Evolutionary conservation across 2,329 filamentous ascomycete species (phyloP), one percentile per base, ranked within the genome.

Genomic region (Juglanconis oblonga): DNA sequence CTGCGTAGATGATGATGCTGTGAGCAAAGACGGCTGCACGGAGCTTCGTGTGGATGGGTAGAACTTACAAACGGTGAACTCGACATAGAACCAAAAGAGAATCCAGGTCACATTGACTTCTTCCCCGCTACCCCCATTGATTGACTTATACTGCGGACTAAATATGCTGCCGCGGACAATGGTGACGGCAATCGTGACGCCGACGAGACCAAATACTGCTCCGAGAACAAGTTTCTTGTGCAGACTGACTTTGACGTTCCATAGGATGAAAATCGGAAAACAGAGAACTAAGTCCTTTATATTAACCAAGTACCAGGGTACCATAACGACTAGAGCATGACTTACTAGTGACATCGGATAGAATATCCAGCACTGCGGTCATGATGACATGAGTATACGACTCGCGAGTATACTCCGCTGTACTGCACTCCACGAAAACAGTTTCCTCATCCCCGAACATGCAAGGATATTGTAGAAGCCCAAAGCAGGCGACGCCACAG

Each of bases 121-220:
- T 4, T 42, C 40, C 1, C 5, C 13, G 3, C 32, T 31, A 49
- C 35, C n/a, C 1, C 29, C 56, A 6, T 51, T 33, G n/a, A 45
- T 33, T 13, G 32, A 33, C 47, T 62, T 45, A 54, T 66, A 66
- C 10, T 57, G 48, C 1, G 57, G 24, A 32, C 58, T 44, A 45
- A 64, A 65, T 5, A 66, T 52, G 40, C 50, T 66, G 14, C 64
- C 66, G 9, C 66, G 61, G 7, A 64, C 59, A 14, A 67, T 64
- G 2, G 64, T 65, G 31, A 67, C 55, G 38, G 58, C 64, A 32
- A 67, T 61, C 4, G 63, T 67, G 6, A 67, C 42, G 6, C 45
- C 49, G 3, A 64, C 62, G 1, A 67, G 61, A 10, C 54, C 31
- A 35, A 67, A 67, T 11, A 67, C 52, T 14, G 35, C 33, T 4